phyloP scores from a whole-genome alignment of 2,329 filamentous ascomycete genomes.

The Aureobasidium sp. region DNA sequence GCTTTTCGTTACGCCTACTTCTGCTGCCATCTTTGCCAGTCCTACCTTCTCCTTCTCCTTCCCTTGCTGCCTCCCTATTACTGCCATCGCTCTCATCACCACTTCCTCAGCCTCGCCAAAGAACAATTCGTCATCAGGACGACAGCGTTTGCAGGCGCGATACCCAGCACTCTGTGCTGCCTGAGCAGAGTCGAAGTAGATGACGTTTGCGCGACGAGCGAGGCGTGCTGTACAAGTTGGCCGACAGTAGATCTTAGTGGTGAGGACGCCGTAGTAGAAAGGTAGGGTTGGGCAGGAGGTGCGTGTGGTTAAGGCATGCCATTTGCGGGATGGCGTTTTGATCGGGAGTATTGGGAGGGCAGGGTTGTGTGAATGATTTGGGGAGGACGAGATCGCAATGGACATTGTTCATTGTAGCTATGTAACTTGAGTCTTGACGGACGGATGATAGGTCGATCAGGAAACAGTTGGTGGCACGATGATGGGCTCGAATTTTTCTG shows the following conservation, averaged over 20 bases:
- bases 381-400: too few relatives aligned
- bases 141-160: slow-evolving; percentile 53
- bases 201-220: slow-evolving; percentile 49
- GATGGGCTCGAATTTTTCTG: too few relatives aligned
- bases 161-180: slow-evolving; percentile 46
- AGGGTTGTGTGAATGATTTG: too few relatives aligned
- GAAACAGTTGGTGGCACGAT: neutral
- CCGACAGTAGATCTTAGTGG: slow-evolving; percentile 54
- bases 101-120: slow-evolving; percentile 16
- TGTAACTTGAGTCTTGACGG: neutral
- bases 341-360: neutral
- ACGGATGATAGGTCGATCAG: too few relatives aligned
- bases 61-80: slow-evolving; percentile 29
- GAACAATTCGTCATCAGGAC: slow-evolving; percentile 27
- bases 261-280: slow-evolving; percentile 52
- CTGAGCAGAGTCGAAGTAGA: slow-evolving; percentile 43
- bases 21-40: slow-evolving; percentile 41
- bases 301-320: neutral
- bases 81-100: slow-evolving; percentile 11
- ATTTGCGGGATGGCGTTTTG: neutral
- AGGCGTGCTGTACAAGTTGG: slow-evolving; percentile 56
- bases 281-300: slow-evolving; percentile 14
- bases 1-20: slow-evolving; percentile 48
- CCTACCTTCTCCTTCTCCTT: neutral
- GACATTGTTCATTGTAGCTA: too few relatives aligned